A percentile compares a stretch with the other conserved stretches of the same genome.
These are phyloP conservation scores for Geotrichum restrictum DNA, from an alignment of 1,139 yeast genomes.

Conservation along the genomic window DNA sequence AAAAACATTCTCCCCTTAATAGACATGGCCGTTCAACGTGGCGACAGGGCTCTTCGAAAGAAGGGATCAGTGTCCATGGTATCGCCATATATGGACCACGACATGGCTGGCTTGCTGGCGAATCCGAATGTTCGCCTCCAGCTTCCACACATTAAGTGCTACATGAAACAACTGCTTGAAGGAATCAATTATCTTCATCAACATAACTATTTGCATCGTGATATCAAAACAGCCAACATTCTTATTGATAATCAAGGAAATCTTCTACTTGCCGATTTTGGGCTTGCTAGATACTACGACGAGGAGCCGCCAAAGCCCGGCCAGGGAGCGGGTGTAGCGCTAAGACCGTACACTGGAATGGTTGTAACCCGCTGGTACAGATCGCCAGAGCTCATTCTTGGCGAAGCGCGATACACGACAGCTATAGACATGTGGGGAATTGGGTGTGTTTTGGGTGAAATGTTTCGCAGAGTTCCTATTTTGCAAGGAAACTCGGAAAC, in stretches of 20 bases:
- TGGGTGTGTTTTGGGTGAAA: constrained; percentile 93
- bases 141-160: constrained; percentile 73
- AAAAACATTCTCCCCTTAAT: constrained; percentile 67
- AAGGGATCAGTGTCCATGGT: constrained; percentile 65
- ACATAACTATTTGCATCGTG: constrained; percentile 68
- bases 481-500: constrained; percentile 80
- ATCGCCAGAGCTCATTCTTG: constrained; percentile 86
- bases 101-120: constrained; percentile 85
- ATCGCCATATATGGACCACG: constrained; percentile 90
- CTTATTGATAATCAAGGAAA: constrained; percentile 72
- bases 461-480: constrained; percentile 76
- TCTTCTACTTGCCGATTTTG: constrained; percentile 89
- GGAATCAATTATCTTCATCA: constrained; percentile 85
- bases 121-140: constrained; percentile 66
- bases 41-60: constrained; percentile 28
- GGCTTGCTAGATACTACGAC: constrained; percentile 76
- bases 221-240: constrained; percentile 90
- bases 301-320: constrained; percentile 62
- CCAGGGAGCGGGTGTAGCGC: constrained; percentile 55
- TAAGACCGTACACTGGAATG: constrained; percentile 73
- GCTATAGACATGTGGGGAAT: constrained; percentile 97
- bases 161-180: constrained; percentile 68
- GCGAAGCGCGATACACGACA: constrained; percentile 81
- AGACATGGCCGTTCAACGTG: constrained; percentile 74
- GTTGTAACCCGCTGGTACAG: constrained; percentile 98